Evolutionary conservation across 2,329 filamentous ascomycete species (phyloP), one percentile per base, ranked within the genome.

Genomic region (Parastagonospora nodorum): DNA sequence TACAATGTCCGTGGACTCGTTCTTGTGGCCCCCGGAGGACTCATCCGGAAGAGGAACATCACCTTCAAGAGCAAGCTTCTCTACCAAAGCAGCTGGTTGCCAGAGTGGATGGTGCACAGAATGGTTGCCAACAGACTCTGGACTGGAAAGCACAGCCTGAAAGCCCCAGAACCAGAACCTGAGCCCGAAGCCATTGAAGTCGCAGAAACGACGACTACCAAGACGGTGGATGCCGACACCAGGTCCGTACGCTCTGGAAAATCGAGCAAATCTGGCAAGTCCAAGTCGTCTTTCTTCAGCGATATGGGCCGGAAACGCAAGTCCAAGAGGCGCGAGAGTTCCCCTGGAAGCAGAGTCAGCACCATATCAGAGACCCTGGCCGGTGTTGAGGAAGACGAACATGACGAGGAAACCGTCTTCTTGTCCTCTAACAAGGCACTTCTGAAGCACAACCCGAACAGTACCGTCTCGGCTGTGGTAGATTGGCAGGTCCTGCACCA

Each of bases 1-100:
- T 73, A 83, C 41, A 77, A 93, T 48, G 80, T 96, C 11, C 80
- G 82, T 10, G 84, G 82, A 8, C 78, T 97, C 16, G 79, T 94
- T 9, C 82, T 96, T 5, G 81, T 97, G 36, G 90, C 91, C 0
- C 91, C 92, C 0, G 81, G 87, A 0, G 92, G 92, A 0, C 78
- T 96, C 38, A 84, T 96, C 42, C 81, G 88, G n/a, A 73, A 76
- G 4, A 75, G 77, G 11, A 84, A 88, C 63, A 80, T 90, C 49
- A 81, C 82, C 50, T 81, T 82, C 72, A 78, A 79, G 54, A 85
- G 82, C 63, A 81, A 81, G 46, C 59, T 91, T 15, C 76, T 91
- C 8, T 90, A 90, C 67, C 80, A 79, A 5, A 77, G 77, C 12
- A 81, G 81, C 5, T 64, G 85, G 19, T 67, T 92, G 28, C 88